Evolutionary conservation across 176 grass and related monocot species (phyloP).

Genomic region (Aegilops speltoides): DNA sequence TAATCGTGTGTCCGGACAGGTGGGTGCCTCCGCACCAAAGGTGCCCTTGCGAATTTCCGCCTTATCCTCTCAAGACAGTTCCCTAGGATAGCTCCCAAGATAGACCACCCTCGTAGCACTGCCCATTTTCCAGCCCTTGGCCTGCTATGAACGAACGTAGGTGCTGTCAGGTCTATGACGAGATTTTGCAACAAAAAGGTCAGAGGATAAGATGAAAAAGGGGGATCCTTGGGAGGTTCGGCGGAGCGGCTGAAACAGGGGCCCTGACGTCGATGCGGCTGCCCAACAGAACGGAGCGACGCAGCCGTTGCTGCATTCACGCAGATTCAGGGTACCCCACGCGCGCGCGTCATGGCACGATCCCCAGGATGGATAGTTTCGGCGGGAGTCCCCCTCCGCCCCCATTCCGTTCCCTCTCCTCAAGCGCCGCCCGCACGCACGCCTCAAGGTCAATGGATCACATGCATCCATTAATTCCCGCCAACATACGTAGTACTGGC

Average conservation of each 20-base stretch:
- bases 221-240: neutral
- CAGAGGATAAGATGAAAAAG: neutral
- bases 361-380: neutral
- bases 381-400: neutral
- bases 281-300: neutral
- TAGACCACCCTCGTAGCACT: neutral
- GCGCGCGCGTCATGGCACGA: neutral
- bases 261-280: neutral
- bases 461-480: neutral
- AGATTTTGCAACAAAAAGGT: neutral
- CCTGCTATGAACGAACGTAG: neutral
- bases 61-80: neutral
- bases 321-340: conserved; percentile 7
- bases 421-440: neutral
- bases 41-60: too few relatives aligned
- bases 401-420: neutral
- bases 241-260: neutral
- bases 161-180: neutral
- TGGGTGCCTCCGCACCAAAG: too few relatives aligned
- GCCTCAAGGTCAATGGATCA: conserved; percentile 10
- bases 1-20: too few relatives aligned
- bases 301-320: neutral
- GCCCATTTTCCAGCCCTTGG: too few relatives aligned
- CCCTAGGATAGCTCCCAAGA: neutral
- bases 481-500: neutral